Conservation (phyloP, 257 asterid genomes). For the Agastache rugosa region DNA sequence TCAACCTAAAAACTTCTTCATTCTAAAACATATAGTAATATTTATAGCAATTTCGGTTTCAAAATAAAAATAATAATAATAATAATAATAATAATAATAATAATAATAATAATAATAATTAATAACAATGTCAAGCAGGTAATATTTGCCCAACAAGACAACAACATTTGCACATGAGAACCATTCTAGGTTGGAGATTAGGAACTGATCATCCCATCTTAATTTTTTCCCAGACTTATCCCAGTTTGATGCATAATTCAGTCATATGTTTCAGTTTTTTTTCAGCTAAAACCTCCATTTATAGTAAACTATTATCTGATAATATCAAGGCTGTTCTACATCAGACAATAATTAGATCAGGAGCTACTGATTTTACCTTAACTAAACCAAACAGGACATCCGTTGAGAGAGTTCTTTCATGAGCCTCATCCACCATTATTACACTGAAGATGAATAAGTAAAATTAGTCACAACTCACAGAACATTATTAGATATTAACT, state of each 20-base stretch:
- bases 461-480: conserved; percentile 28
- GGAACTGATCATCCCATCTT: conserved; percentile 3
- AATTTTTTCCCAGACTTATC: background rate
- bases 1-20: background rate
- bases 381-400: conserved; percentile 93
- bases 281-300: conserved; percentile 18
- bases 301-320: background rate
- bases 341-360: conserved; percentile 23
- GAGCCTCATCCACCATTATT: conserved; percentile 98
- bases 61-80: no score
- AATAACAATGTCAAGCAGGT: background rate
- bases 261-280: background rate
- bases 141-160: conserved; percentile 21
- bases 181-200: conserved; percentile 1
- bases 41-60: background rate
- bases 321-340: conserved; percentile 9
- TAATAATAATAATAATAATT: no score
- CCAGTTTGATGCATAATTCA: conserved; percentile 8
- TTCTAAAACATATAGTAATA: background rate
- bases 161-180: conserved; percentile 13
- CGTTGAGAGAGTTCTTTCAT: conserved; percentile 89
- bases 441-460: conserved; percentile 59
- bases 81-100: no score
- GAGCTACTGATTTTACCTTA: conserved; percentile 53
- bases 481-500: conserved; percentile 23